Evolutionary conservation across 805 yeast genomes (phyloP).

Genomic region (Starmera caribaea): DNA sequence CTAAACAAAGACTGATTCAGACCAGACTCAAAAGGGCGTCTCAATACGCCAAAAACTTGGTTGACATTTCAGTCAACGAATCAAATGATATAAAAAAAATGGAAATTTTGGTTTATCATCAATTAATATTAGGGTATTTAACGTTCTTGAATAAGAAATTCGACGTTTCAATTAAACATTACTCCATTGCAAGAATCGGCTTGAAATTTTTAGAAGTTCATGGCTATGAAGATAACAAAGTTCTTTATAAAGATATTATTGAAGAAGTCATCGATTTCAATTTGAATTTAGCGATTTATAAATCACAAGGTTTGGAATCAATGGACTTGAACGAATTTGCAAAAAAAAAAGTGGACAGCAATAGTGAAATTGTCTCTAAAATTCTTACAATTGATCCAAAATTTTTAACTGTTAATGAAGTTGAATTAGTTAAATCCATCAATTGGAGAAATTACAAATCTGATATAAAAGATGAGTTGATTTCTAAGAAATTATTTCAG

Average conservation of each 20-base stretch:
- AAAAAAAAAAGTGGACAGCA: conserved; percentile 29
- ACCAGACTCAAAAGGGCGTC: conserved; percentile 64
- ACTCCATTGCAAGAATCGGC: conserved; percentile 52
- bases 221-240: conserved; percentile 16
- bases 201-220: conserved; percentile 41
- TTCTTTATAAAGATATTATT: conserved; percentile 43
- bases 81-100: conserved; percentile 22
- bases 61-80: conserved; percentile 29
- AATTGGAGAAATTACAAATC: conserved; percentile 59
- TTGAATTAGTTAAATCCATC: conserved; percentile 34
- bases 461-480: conserved; percentile 54
- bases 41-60: conserved; percentile 32
- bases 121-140: conserved; percentile 44
- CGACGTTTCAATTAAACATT: conserved; percentile 38
- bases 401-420: conserved; percentile 13
- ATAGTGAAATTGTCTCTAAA: conserved; percentile 25
- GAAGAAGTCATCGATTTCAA: conserved; percentile 59
- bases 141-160: conserved; percentile 47
- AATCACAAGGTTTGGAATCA: conserved; percentile 24
- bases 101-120: conserved; percentile 31
- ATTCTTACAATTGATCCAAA: conserved; percentile 24
- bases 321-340: conserved; percentile 43
- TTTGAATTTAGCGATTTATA: conserved; percentile 42
- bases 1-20: conserved; percentile 38
- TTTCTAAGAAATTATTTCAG: conserved; percentile 49